Evolutionary conservation across 2,329 filamentous ascomycete species (phyloP).

Genomic region (Pseudogymnoascus sp.): DNA sequence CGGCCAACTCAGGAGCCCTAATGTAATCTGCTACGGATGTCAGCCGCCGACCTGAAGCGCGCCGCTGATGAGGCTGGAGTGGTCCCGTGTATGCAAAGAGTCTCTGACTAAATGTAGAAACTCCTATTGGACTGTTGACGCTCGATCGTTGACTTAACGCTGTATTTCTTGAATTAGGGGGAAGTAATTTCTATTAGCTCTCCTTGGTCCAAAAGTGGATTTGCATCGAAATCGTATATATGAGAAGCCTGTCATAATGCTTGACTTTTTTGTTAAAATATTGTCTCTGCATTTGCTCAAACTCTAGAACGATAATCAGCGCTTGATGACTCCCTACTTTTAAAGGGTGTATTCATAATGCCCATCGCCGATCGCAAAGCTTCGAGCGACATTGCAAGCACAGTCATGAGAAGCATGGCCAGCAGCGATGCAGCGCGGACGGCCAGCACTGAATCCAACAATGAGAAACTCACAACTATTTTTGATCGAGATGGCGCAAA

Average conservation of each 20-base stretch:
- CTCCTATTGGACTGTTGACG: conserved; percentile 3
- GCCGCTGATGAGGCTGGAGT: background rate
- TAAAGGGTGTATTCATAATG: conserved; percentile 1
- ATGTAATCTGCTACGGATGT: background rate
- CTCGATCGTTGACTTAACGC: background rate
- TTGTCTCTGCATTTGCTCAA: background rate
- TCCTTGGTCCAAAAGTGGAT: background rate
- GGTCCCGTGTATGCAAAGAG: conserved; percentile 8
- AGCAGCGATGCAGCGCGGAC: background rate
- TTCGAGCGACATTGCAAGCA: background rate
- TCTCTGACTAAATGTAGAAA: conserved; percentile 6
- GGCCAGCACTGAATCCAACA: background rate
- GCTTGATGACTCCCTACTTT: background rate
- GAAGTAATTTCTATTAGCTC: background rate
- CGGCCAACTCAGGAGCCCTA: background rate
- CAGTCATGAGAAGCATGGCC: background rate
- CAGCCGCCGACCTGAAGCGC: background rate
- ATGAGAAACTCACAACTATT: background rate
- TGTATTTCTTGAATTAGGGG: background rate
- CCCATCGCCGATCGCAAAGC: background rate
- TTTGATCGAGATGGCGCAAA: background rate
- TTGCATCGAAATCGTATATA: background rate
- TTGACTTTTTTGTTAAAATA: background rate
- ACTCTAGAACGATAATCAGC: background rate
- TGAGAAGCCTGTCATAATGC: background rate